These are phyloP conservation scores for Earliella scabrosa DNA, from an alignment of 1,284 basidiomycete genomes.

Conservation along the genomic window DNA sequence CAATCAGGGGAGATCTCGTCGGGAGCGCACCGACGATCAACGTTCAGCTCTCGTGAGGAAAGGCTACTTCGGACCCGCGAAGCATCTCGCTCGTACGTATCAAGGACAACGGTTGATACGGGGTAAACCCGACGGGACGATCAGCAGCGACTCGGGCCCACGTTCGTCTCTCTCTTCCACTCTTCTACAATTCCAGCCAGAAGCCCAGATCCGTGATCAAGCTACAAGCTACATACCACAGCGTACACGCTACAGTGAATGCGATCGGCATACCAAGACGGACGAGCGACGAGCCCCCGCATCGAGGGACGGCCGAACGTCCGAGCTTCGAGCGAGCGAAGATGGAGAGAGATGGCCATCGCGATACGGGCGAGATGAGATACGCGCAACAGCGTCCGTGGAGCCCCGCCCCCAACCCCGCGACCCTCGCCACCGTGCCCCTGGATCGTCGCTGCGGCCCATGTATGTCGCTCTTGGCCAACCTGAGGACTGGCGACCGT, in stretches of 20 bases:
- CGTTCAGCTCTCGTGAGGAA: neutral
- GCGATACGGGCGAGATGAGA: neutral
- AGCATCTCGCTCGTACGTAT: too few species aligned
- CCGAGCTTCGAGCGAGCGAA: too few species aligned
- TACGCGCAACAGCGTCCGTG: neutral
- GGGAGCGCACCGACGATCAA: neutral
- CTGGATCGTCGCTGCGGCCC: too few species aligned
- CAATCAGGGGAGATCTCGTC: too few species aligned
- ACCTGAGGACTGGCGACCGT: too few species aligned
- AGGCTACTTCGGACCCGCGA: too few species aligned
- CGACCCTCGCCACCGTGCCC: too few species aligned
- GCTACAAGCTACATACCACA: neutral
- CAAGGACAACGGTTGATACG: too few species aligned
- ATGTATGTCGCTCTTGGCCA: too few species aligned
- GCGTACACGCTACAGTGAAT: too few species aligned
- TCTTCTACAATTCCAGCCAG: neutral
- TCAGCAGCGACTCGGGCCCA: neutral
- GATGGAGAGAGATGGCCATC: neutral
- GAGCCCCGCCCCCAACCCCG: neutral
- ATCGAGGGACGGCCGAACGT: too few species aligned
- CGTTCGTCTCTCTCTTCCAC: neutral
- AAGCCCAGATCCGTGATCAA: neutral
- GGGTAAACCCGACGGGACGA: neutral
- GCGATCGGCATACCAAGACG: too few species aligned
- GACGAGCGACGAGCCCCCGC: neutral